Base-by-base conservation (phyloP, 805 yeast genomes). In the Wickerhamiella lipophila region DNA sequence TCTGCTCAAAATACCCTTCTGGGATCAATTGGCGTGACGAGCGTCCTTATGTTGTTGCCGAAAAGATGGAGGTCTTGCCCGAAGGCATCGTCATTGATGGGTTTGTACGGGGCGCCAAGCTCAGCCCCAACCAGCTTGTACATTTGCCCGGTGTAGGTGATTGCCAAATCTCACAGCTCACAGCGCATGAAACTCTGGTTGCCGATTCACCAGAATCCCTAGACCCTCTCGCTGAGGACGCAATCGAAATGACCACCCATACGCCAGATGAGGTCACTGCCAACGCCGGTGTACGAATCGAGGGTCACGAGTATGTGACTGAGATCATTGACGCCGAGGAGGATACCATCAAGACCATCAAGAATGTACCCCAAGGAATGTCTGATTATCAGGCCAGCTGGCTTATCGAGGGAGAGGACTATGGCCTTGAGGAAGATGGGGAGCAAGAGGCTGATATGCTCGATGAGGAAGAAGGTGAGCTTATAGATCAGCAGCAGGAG, bases 81-180 rank as follows among this genome's bases (percentile, higher is more conserved):
- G 62, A 67, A 15, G 58, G 65, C 3, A 61, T 87, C 34, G 75
- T 75, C 6, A 74, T 92, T 6, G 81, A 79, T 60, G 99, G 98
- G 45, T 74, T 78, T 3, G 86, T 84, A 3, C 76, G 99, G 63
- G 98, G 97, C 49, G 51, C 56, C 44, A 66, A 73, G 42, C 79
- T 92, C 65, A 76, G 78, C 55, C 76, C 83, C 2, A 78, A 88
- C 61, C 73, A 87, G 58, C 65, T 85, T 49, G 76, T 94, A 34
- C 95, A 89, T 61, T 68, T 94, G 27, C 95, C 95, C 3, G 95
- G 88, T 1, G 71, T 73, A 52, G 99, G 98, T 15, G 97, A 92
- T 64, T 87, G 77, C 68, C 86, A 81, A 63, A 64, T 92, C 19
- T 79, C 75, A 43, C 72, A 67, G 44, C 76, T 92, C 49, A 87